A percentile compares a stretch with the other conserved stretches of the same genome.
These are phyloP conservation scores for Tetramitus jugosus DNA, from an alignment of 208 protist genomes.

Conservation along the genomic window DNA sequence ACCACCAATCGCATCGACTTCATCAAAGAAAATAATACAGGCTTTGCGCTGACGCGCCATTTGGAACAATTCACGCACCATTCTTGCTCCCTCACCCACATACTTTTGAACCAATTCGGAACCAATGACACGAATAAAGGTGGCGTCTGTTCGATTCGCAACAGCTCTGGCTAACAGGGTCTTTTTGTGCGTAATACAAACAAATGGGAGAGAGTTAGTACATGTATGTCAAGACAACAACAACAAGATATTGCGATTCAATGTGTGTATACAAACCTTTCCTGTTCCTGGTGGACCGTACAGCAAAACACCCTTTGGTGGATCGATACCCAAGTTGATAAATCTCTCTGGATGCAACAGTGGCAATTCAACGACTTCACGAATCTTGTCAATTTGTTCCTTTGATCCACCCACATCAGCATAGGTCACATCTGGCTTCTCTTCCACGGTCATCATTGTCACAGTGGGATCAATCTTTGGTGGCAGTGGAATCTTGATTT, in stretches of 20 bases:
- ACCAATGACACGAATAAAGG: constrained; percentile 99
- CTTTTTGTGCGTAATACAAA: constrained; percentile 74
- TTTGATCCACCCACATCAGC: constrained; percentile 98
- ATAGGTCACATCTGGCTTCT: constrained; percentile 98
- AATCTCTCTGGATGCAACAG: constrained; percentile 98
- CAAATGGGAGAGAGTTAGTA: neutral
- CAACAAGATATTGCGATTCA: neutral
- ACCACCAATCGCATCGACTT: constrained; percentile 98
- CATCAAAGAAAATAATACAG: constrained; percentile 99
- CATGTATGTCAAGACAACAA: neutral
- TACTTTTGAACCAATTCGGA: constrained; percentile 99
- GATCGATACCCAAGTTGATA: constrained; percentile 97
- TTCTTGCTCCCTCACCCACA: constrained; percentile 97
- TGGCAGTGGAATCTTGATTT: constrained; percentile 99
- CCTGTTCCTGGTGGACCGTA: constrained; percentile 94
- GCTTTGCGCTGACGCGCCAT: constrained; percentile 97
- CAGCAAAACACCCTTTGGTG: constrained; percentile 98
- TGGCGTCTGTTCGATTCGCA: constrained; percentile 98
- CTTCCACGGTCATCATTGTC: constrained; percentile 99
- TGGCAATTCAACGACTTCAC: constrained; percentile 99
- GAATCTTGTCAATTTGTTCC: constrained; percentile 98
- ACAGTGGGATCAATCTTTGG: constrained; percentile 99
- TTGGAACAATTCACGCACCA: constrained; percentile 99
- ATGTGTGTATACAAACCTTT: neutral
- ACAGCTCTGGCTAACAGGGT: constrained; percentile 98